These are phyloP conservation scores for Talaromyces funiculosus DNA, from an alignment of 2,329 filamentous ascomycete genomes.

Conservation along the genomic window DNA sequence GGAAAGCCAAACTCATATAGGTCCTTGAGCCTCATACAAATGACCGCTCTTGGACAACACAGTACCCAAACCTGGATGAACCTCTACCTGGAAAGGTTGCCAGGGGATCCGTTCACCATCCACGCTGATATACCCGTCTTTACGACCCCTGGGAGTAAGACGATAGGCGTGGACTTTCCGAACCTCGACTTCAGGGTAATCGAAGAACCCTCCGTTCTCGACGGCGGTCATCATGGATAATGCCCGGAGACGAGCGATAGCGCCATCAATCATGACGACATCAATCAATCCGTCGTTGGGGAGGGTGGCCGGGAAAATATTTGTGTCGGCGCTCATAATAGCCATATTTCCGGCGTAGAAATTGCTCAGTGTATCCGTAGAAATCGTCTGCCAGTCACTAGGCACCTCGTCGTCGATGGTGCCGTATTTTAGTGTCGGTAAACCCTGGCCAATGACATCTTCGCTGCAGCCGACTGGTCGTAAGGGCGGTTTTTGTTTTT, in stretches of 20 bases:
- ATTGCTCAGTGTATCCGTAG: constrained; percentile 74
- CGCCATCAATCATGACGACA: constrained; percentile 72
- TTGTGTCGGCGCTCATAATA: constrained; percentile 79
- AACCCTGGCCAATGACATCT: constrained; percentile 44
- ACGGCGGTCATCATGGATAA: constrained; percentile 66
- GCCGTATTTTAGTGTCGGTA: constrained; percentile 73
- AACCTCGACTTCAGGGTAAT: constrained; percentile 70
- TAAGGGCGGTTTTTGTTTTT: constrained; percentile 27
- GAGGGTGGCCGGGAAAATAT: constrained; percentile 75
- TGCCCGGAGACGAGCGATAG: constrained; percentile 61
- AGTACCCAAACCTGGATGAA: constrained; percentile 75
- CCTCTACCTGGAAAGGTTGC: constrained; percentile 83
- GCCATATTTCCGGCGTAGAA: constrained; percentile 96
- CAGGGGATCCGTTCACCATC: constrained; percentile 87
- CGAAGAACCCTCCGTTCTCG: constrained; percentile 70
- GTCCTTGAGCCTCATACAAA: constrained; percentile 59
- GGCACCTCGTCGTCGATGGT: constrained; percentile 73
- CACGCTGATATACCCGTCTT: constrained; percentile 82
- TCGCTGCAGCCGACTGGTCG: constrained; percentile 28
- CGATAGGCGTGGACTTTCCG: constrained; percentile 83
- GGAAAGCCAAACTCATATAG: constrained; percentile 18
- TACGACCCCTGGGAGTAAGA: constrained; percentile 66
- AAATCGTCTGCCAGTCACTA: constrained; percentile 66
- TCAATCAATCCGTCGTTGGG: constrained; percentile 83
- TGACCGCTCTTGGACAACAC: constrained; percentile 71